phyloP scores from a whole-genome alignment of 352 stramenopile species.

The Proteromonas lacertae region DNA sequence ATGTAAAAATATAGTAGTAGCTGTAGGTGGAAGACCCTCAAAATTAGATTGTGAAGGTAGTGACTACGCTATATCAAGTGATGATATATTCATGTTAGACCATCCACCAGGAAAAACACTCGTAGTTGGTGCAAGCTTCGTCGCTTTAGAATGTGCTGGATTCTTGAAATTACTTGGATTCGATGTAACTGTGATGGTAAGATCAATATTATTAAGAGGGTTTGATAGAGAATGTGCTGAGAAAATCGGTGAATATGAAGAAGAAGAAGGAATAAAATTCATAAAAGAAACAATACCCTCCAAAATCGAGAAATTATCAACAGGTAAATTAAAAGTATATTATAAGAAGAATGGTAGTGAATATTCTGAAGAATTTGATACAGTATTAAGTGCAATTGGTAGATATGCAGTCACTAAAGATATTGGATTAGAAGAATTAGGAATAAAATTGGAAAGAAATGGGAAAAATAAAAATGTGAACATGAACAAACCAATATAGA shows the following conservation, averaged over 20 bases:
- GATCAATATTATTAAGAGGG: slow-evolving; percentile 71
- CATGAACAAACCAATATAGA: slow-evolving; percentile 62
- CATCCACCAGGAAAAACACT: slow-evolving; percentile 72
- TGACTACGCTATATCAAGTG: slow-evolving; percentile 59
- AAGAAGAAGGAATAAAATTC: slow-evolving; percentile 12
- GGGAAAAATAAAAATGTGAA: slow-evolving; percentile 8
- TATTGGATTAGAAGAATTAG: too few relatives aligned
- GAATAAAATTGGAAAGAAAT: slow-evolving; percentile 47
- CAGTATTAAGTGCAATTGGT: slow-evolving; percentile 67
- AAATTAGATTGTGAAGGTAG: slow-evolving; percentile 39
- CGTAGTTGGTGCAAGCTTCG: slow-evolving; percentile 80
- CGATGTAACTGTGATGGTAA: slow-evolving; percentile 78
- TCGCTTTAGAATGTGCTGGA: slow-evolving; percentile 81
- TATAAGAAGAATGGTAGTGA: slow-evolving; percentile 2
- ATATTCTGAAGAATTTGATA: slow-evolving; percentile 66
- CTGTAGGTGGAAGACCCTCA: slow-evolving; percentile 58
- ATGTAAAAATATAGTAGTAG: slow-evolving; percentile 58
- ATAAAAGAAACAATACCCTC: background rate
- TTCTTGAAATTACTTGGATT: slow-evolving; percentile 73
- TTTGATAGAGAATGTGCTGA: slow-evolving; percentile 80
- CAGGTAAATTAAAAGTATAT: background rate
- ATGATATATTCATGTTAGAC: slow-evolving; percentile 13
- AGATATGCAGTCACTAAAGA: slow-evolving; percentile 27
- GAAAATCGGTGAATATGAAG: slow-evolving; percentile 63
- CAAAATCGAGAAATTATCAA: slow-evolving; percentile 4